phyloP scores from a whole-genome alignment of 441 rosid genomes.

The Bruguiera hainesii region DNA sequence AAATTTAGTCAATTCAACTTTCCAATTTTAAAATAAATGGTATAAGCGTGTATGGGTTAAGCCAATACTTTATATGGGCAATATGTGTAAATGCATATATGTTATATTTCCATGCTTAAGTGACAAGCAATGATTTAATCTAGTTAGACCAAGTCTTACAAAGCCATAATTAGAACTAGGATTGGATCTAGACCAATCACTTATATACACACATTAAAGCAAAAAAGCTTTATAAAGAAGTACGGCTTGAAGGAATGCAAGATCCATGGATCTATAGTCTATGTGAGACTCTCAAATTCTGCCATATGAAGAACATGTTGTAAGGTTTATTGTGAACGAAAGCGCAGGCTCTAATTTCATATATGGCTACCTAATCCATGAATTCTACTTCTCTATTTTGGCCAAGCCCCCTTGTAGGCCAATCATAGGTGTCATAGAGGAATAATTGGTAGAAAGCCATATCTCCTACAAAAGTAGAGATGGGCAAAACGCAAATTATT shows the following conservation, averaged over 20 bases:
- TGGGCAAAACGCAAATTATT: conserved; percentile 33
- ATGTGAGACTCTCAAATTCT: conserved; percentile 14
- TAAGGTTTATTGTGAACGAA: conserved; percentile 34
- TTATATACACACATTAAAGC: conserved; percentile 15
- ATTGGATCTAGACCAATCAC: conserved; percentile 45
- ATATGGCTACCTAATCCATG: conserved; percentile 38
- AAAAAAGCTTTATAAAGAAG: conserved; percentile 9
- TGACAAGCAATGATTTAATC: conserved; percentile 38
- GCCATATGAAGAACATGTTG: conserved; percentile 30
- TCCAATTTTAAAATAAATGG: background rate
- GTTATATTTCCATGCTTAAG: conserved; percentile 21
- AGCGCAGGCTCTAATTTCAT: conserved; percentile 11
- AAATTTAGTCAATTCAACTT: too few relatives aligned
- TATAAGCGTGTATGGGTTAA: background rate
- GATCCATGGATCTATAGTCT: conserved; percentile 27
- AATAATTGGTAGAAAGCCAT: conserved; percentile 41
- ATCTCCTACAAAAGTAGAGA: conserved; percentile 37
- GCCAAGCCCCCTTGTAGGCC: conserved; percentile 32
- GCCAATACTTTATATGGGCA: conserved; percentile 13
- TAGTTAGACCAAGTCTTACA: conserved; percentile 17
- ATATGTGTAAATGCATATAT: background rate
- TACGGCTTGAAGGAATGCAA: conserved; percentile 13
- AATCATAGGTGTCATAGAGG: conserved; percentile 41
- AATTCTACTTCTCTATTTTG: conserved; percentile 19
- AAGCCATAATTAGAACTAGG: conserved; percentile 28